Percentiles rank a stretch among this genome's conserved stretches.
These are phyloP conservation scores for Xylariales sp. DNA, from an alignment of 2,329 filamentous ascomycete genomes.

Conservation along the genomic window DNA sequence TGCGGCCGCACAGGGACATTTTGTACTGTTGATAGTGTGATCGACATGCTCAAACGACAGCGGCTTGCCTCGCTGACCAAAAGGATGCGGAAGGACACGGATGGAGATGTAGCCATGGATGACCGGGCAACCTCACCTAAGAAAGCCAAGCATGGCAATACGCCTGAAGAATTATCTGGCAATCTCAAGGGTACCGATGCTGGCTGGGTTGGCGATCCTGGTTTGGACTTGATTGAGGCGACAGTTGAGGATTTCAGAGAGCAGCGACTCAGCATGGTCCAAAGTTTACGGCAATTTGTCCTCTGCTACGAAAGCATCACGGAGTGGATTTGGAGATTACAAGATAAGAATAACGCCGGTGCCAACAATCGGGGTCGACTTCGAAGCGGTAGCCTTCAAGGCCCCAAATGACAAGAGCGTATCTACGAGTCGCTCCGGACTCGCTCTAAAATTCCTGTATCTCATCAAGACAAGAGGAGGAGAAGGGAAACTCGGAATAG, in stretches of 20 bases:
- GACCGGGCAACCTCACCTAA: constrained; percentile 49
- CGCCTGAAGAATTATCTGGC: constrained; percentile 7
- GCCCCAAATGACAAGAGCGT: constrained; percentile 37
- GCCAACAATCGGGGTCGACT: constrained; percentile 43
- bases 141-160: constrained; percentile 35
- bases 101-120: constrained; percentile 62
- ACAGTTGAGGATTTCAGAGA: constrained; percentile 91
- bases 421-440: not conserved
- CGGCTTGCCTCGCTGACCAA: constrained; percentile 53
- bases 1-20: constrained; percentile 97
- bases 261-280: constrained; percentile 95
- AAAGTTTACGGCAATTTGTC: constrained; percentile 91
- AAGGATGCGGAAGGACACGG: constrained; percentile 48
- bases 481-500: not conserved
- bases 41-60: constrained; percentile 97
- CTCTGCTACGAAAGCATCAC: constrained; percentile 95
- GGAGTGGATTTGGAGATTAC: constrained; percentile 78
- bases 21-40: constrained; percentile 94
- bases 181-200: constrained; percentile 55
- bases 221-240: constrained; percentile 82
- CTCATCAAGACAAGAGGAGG: not conserved
- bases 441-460: not conserved
- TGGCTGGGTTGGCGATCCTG: constrained; percentile 76
- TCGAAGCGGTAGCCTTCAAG: constrained; percentile 52
- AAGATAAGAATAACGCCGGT: constrained; percentile 51